Percentiles rank a stretch among this genome's conserved stretches.
Conservation (phyloP, 768 basidiomycete species). For the Phylloporus scabripes region DNA sequence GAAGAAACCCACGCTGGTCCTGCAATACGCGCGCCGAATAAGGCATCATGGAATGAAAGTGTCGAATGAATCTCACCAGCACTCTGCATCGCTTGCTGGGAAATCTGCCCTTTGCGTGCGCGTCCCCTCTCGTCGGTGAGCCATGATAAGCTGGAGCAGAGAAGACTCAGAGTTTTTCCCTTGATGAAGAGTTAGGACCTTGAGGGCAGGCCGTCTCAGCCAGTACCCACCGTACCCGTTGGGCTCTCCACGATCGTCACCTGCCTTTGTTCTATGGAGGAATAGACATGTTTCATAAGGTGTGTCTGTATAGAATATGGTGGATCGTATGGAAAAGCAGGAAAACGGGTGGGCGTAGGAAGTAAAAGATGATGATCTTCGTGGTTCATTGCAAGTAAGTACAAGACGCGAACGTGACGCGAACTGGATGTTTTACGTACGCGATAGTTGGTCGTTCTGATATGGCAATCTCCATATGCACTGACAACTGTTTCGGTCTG, state of each 20-base stretch:
- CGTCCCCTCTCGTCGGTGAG: constrained; percentile 64
- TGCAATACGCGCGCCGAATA: constrained; percentile 17
- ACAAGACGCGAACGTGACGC: not conserved
- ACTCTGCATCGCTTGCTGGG: constrained; percentile 24
- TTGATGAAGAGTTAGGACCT: constrained; percentile 26
- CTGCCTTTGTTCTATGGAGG: constrained; percentile 64
- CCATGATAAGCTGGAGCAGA: constrained; percentile 76
- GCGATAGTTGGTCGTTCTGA: not conserved
- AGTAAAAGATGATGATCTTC: constrained; percentile 32
- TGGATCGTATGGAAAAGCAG: constrained; percentile 76
- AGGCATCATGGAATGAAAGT: constrained; percentile 3
- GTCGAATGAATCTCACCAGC: constrained; percentile 16
- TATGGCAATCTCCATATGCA: not conserved
- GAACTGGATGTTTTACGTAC: not conserved
- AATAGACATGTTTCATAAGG: constrained; percentile 85
- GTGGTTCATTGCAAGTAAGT: constrained; percentile 9
- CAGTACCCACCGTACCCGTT: constrained; percentile 68
- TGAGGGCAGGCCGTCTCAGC: not conserved
- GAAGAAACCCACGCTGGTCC: constrained; percentile 73
- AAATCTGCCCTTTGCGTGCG: constrained; percentile 60
- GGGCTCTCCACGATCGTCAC: constrained; percentile 86
- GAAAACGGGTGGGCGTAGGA: constrained; percentile 61
- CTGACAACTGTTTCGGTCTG: too few relatives aligned
- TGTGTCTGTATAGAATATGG: constrained; percentile 83
- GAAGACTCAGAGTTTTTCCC: constrained; percentile 84